A percentile compares a stretch with the other conserved stretches of the same genome.
These are phyloP conservation scores for Paramecium bursaria DNA, from an alignment of 73 alveolate genomes.

Conservation along the genomic window DNA sequence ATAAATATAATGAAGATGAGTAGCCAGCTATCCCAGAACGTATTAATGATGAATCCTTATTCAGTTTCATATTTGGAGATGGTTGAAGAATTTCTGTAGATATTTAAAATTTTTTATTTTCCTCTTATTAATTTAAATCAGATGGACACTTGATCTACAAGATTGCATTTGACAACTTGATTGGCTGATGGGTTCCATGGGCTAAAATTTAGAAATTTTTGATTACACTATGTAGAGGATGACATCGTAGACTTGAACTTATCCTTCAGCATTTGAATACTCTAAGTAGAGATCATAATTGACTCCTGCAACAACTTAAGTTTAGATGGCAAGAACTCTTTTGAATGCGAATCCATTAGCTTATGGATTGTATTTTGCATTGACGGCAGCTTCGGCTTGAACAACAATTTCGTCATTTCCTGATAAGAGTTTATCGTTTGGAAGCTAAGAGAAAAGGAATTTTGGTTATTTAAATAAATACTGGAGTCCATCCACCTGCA, in stretches of 20 bases:
- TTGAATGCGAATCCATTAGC: not conserved
- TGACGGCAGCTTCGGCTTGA: not conserved
- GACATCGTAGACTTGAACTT: not conserved
- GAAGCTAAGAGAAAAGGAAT: not conserved
- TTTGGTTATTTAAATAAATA: no score
- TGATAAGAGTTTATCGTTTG: not conserved
- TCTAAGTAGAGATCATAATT: not conserved
- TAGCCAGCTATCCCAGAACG: not conserved
- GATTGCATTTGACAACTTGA: not conserved
- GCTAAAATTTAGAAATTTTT: not conserved
- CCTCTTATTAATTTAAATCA: not conserved
- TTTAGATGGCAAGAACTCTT: not conserved
- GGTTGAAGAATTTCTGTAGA: no score
- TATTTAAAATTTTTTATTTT: no score
- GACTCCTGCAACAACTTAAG: not conserved
- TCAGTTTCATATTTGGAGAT: constrained; percentile 31
- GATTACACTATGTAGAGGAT: not conserved
- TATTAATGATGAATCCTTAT: constrained; percentile 14
- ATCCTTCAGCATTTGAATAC: not conserved
- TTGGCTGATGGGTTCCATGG: not conserved
- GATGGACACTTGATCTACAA: not conserved
- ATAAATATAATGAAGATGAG: not conserved
- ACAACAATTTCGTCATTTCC: not conserved
- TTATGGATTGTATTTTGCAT: not conserved
- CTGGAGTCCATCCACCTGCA: not conserved